These are phyloP conservation scores for Xerocomellus dryophilus DNA, from an alignment of 768 basidiomycete species.

Conservation along the genomic window DNA sequence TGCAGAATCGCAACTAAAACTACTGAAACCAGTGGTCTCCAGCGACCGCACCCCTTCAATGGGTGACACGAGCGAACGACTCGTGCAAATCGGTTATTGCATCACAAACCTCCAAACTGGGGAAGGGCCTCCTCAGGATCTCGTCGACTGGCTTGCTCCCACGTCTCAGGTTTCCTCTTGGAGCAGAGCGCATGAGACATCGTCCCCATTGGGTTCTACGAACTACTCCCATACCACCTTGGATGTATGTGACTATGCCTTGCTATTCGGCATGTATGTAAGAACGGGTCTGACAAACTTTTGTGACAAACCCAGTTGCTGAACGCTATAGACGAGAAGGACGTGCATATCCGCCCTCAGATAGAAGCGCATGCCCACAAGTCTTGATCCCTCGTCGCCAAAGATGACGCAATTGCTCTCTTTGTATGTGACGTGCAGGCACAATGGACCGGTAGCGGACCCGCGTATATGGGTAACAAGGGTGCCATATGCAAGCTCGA, in stretches of 20 bases:
- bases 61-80: conserved; percentile 20
- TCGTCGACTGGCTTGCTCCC: conserved; percentile 90
- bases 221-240: conserved; percentile 84
- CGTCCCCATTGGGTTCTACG: conserved; percentile 90
- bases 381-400: conserved; percentile 73
- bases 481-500: conserved; percentile 87
- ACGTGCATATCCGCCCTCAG: conserved; percentile 69
- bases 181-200: conserved; percentile 73
- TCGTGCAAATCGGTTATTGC: conserved; percentile 82
- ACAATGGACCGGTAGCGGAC: no score
- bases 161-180: conserved; percentile 69
- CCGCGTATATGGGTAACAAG: conserved; percentile 88
- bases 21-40: no score
- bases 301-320: conserved; percentile 49
- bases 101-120: conserved; percentile 87
- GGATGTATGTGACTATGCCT: conserved; percentile 56
- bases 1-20: no score
- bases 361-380: conserved; percentile 71
- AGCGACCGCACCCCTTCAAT: no score
- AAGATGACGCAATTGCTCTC: conserved; percentile 64
- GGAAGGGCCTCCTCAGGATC: conserved; percentile 70
- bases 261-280: not conserved
- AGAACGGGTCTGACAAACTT: conserved; percentile 1
- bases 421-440: conserved; percentile 64
- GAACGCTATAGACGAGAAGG: conserved; percentile 63